Evolutionary conservation across 2,329 filamentous ascomycete genomes (phyloP).

Genomic region (Scytalidium sp.): DNA sequence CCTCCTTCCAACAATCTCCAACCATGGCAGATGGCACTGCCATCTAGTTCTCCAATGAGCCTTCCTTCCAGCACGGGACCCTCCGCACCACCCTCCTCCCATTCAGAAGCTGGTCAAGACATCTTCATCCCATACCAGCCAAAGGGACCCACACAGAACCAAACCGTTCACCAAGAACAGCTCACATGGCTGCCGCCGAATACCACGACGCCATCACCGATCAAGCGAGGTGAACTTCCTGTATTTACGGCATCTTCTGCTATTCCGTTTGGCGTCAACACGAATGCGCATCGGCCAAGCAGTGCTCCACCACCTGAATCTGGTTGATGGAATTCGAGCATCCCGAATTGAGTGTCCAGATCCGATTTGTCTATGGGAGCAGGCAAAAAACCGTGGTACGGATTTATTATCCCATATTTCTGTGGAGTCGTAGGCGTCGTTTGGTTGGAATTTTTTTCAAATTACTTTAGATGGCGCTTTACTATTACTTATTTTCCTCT

Average conservation of each 20-base stretch:
- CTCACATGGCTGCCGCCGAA: slow-evolving; percentile 53
- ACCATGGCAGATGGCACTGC: not conserved
- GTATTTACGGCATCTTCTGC: slow-evolving; percentile 26
- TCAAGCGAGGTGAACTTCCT: slow-evolving; percentile 24
- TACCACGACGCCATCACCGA: slow-evolving; percentile 16
- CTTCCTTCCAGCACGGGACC: not conserved
- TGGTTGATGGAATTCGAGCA: not conserved
- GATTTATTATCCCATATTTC: no score
- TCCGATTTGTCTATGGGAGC: no score
- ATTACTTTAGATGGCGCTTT: no score
- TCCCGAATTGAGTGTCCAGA: not conserved
- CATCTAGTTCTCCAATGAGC: not conserved
- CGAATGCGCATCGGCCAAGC: not conserved
- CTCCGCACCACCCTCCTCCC: slow-evolving; percentile 1
- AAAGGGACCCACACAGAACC: slow-evolving; percentile 43
- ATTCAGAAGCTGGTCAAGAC: slow-evolving; percentile 24
- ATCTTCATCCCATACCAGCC: slow-evolving; percentile 55
- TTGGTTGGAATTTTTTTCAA: no score
- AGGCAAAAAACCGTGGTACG: no score
- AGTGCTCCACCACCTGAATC: no score
- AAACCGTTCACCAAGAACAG: slow-evolving; percentile 35
- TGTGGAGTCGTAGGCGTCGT: no score
- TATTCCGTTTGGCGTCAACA: slow-evolving; percentile 25
- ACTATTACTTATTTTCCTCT: not conserved
- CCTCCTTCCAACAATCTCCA: not conserved